Conservation (phyloP, 306 rosid species). For the Myrica gale region DNA sequence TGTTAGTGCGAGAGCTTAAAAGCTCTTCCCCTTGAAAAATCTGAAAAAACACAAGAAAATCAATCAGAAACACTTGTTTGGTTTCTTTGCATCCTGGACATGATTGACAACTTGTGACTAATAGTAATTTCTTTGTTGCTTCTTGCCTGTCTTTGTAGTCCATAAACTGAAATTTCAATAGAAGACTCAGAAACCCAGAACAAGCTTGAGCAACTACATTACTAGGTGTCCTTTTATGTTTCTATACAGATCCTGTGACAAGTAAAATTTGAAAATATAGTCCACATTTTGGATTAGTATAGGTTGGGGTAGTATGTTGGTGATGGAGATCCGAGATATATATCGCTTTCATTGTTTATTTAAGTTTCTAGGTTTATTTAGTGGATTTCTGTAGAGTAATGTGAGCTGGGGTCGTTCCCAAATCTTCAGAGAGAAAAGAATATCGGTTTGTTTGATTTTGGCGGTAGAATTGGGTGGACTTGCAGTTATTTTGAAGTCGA, state of each 20-base stretch:
- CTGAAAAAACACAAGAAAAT: slow-evolving; percentile 37
- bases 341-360: not conserved
- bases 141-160: too few species aligned
- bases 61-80: not conserved
- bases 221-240: too few species aligned
- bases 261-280: not conserved
- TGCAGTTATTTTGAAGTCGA: not conserved
- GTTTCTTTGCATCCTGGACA: not conserved
- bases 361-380: not conserved
- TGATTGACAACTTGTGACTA: too few species aligned
- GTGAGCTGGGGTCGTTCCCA: not conserved
- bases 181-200: too few species aligned
- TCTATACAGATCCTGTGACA: too few species aligned
- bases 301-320: not conserved
- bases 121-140: too few species aligned
- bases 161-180: too few species aligned
- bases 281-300: not conserved
- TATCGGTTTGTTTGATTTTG: not conserved
- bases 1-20: slow-evolving; percentile 71
- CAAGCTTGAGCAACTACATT: too few species aligned
- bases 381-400: not conserved
- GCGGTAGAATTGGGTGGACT: not conserved
- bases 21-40: slow-evolving; percentile 74
- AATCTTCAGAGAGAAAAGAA: not conserved
- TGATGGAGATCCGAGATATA: not conserved